Evolutionary conservation across 1,284 basidiomycete species (phyloP).

Genomic region (Porodaedalea pini): DNA sequence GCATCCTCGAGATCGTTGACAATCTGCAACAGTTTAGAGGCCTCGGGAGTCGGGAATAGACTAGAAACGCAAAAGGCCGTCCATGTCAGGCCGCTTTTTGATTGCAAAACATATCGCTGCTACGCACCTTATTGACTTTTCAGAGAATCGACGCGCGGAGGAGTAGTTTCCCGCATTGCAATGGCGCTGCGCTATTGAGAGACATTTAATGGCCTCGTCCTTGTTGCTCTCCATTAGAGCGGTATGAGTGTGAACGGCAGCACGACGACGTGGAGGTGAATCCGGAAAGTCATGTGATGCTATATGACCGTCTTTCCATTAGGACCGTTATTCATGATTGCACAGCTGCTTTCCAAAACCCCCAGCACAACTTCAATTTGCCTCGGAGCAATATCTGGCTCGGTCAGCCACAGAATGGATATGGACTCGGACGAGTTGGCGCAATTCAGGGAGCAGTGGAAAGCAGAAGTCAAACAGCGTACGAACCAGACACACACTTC

Average conservation of each 20-base stretch:
- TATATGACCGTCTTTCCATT: too few relatives aligned
- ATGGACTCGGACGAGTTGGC: conserved; percentile 52
- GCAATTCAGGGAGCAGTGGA: conserved; percentile 72
- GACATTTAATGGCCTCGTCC: conserved; percentile 81
- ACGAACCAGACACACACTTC: not conserved
- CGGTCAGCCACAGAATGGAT: not conserved
- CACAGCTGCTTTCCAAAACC: too few relatives aligned
- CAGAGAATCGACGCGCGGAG: conserved; percentile 85
- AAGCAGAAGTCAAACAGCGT: conserved; percentile 55
- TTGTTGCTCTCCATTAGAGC: conserved; percentile 80
- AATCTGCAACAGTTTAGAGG: conserved; percentile 58
- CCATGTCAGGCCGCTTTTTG: too few relatives aligned
- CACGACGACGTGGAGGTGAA: conserved; percentile 10
- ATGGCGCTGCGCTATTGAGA: conserved; percentile 75
- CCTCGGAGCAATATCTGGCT: too few relatives aligned
- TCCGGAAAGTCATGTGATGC: not conserved
- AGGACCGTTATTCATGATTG: too few relatives aligned
- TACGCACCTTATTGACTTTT: conserved; percentile 69
- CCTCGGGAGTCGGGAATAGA: conserved; percentile 82
- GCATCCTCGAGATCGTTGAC: conserved; percentile 51
- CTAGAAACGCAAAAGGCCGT: too few relatives aligned
- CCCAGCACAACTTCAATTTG: too few relatives aligned
- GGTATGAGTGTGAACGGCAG: conserved; percentile 4
- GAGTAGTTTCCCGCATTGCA: conserved; percentile 66
- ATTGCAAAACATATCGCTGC: not conserved